A percentile compares a stretch with the other conserved stretches of the same genome.
Conservation (phyloP, 2,329 filamentous ascomycete genomes). For the Ophiostoma tasmaniense region DNA sequence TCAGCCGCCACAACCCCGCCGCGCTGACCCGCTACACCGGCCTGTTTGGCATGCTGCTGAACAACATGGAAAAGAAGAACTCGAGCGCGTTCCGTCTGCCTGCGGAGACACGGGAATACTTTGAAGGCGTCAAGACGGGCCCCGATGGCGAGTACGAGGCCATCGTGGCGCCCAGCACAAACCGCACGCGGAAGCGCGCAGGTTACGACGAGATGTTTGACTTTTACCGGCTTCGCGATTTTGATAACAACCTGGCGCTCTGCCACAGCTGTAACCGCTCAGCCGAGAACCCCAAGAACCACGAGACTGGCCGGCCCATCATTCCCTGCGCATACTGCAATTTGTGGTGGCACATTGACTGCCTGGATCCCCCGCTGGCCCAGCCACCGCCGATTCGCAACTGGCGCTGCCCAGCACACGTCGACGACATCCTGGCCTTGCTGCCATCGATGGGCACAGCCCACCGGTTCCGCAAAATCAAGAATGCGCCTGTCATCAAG, state of each 20-base stretch:
- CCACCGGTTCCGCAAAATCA: conserved; percentile 54
- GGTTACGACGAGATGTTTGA: conserved; percentile 59
- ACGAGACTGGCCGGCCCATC: conserved; percentile 49
- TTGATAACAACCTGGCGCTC: conserved; percentile 64
- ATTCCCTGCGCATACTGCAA: conserved; percentile 79
- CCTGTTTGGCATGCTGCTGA: conserved; percentile 55
- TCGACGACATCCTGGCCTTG: conserved; percentile 62
- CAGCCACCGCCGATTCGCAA: conserved; percentile 66
- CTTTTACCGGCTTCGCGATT: conserved; percentile 59
- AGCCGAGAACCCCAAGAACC: conserved; percentile 35
- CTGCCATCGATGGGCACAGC: conserved; percentile 51
- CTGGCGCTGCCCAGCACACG: conserved; percentile 85
- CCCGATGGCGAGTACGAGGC: conserved; percentile 76
- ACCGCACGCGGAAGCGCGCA: conserved; percentile 1
- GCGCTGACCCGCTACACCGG: conserved; percentile 41
- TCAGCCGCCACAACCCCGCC: conserved; percentile 41
- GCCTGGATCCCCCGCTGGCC: conserved; percentile 73
- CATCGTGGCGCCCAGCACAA: conserved; percentile 27
- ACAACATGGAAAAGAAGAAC: conserved; percentile 58
- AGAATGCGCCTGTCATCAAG: conserved; percentile 42
- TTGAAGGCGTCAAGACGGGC: conserved; percentile 70
- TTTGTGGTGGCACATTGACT: conserved; percentile 85
- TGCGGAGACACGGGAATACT: conserved; percentile 60
- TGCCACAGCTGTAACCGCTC: conserved; percentile 68
- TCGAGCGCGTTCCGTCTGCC: conserved; percentile 68